Percentiles rank a stretch among this genome's conserved stretches.
phyloP scores from a whole-genome alignment of 495 filamentous ascomycete species.

The Viridothelium virens region DNA sequence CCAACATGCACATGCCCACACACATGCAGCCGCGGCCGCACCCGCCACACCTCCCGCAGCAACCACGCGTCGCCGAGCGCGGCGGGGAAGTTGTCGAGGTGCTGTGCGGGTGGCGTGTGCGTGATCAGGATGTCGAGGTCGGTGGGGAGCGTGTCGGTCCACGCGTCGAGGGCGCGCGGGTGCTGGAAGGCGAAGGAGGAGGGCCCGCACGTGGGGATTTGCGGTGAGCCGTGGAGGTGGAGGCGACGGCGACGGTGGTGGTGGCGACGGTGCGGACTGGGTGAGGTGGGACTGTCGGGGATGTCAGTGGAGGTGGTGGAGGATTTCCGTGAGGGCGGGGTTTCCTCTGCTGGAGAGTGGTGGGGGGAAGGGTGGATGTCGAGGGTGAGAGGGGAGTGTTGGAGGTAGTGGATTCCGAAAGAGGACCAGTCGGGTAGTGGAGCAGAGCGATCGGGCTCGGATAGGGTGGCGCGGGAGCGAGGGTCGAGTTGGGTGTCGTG shows the following conservation, averaged over 20 bases:
- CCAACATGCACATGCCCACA: slow-evolving; percentile 82
- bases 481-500: slow-evolving; percentile 78
- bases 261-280: slow-evolving; percentile 32
- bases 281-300: too few relatives aligned
- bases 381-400: slow-evolving; percentile 50
- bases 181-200: slow-evolving; percentile 63
- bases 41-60: slow-evolving; percentile 66
- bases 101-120: slow-evolving; percentile 66
- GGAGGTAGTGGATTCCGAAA: slow-evolving; percentile 51
- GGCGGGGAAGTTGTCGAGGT: slow-evolving; percentile 53
- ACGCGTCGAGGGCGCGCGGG: slow-evolving; percentile 50
- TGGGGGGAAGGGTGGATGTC: slow-evolving; percentile 28
- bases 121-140: slow-evolving; percentile 80
- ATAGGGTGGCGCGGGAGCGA: slow-evolving; percentile 34
- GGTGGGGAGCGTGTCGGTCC: slow-evolving; percentile 59
- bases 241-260: slow-evolving; percentile 41
- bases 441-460: slow-evolving; percentile 34
- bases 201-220: slow-evolving; percentile 53
- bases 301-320: too few relatives aligned
- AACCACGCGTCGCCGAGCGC: slow-evolving; percentile 69
- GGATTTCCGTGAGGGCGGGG: slow-evolving; percentile 5
- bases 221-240: slow-evolving; percentile 55
- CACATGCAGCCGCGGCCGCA: slow-evolving; percentile 72
- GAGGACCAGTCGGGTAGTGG: slow-evolving; percentile 44
- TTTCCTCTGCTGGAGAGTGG: background rate